These are phyloP conservation scores for Conticribra guillardii DNA, from an alignment of 108 stramenopile genomes.

Conservation along the genomic window DNA sequence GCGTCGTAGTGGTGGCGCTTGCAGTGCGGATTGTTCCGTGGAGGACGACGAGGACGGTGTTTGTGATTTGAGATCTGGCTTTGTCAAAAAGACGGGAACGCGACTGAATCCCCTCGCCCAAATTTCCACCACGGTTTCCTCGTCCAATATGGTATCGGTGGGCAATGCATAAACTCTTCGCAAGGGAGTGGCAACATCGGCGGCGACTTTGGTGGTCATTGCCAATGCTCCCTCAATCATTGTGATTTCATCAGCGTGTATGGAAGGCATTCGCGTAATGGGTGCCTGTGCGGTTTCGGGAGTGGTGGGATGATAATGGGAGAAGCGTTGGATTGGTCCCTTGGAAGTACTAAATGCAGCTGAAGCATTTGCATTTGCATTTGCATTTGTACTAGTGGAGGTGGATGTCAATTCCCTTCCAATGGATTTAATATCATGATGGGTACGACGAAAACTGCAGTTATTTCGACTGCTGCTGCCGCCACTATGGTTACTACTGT, in stretches of 20 bases:
- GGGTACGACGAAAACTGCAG: conserved; percentile 5
- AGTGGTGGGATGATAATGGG: neutral
- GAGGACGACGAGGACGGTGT: neutral
- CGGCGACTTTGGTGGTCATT: conserved; percentile 70
- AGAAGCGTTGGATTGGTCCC: neutral
- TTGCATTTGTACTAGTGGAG: no score
- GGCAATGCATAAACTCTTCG: conserved; percentile 63
- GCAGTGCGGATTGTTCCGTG: neutral
- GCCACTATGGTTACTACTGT: neutral
- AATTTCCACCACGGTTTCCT: conserved; percentile 61
- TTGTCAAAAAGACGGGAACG: conserved; percentile 79
- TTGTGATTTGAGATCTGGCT: no score
- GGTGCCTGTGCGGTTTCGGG: neutral
- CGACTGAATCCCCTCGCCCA: conserved; percentile 72
- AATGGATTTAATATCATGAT: conserved; percentile 13
- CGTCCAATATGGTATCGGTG: conserved; percentile 59
- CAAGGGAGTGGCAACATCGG: conserved; percentile 68
- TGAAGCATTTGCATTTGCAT: no score
- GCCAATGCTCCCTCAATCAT: conserved; percentile 82
- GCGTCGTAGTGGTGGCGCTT: neutral
- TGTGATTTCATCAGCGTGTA: conserved; percentile 68
- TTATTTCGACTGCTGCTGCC: neutral
- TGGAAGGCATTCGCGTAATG: neutral
- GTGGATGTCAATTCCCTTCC: conserved; percentile 15
- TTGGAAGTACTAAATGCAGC: no score